Evolutionary conservation across 768 basidiomycete genomes (phyloP), one percentile per base, ranked within the genome.

Genomic region (Lentinula lateritia): DNA sequence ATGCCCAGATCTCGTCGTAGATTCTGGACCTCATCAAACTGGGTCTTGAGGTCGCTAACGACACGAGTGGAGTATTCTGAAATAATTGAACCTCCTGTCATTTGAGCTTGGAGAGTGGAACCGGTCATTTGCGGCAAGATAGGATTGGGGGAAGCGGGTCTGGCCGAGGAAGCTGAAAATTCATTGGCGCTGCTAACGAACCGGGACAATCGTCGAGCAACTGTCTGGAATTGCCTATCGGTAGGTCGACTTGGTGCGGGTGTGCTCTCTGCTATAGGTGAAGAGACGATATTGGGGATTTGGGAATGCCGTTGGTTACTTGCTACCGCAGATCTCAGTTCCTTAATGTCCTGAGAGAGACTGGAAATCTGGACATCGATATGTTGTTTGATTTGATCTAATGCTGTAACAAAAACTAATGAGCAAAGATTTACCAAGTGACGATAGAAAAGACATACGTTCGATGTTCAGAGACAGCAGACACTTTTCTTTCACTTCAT

Each of bases 301-400:
- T 81, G 76, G 12, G 88, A 83, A 6, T 82, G 74, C 57, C 88
- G 82, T 32, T 83, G 79, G 59, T 74, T 79, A 63, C 72, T 77
- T 28, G 79, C 71, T 41, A 98, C 85, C 2, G 81, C 78, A 2
- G 79, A 77, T 67, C 86, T 88, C 66, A 98, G 82, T 45, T 98
- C 95, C 66, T 94, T 93, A 74, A 98, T 83, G 62, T 98, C 95
- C 65, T 89, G 88, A 35, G 92, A 86, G 16, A 99, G 77, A 0
- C 77, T 78, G 0, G 91, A 87, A 63, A 99, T 95, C 68, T 96
- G 95, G 2, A 85, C 69, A 69, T 99, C 96, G 66, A 99, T 95
- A 71, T 99, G 96, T 69, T 98, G 94, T 71, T 96, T 98, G 73
- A 99, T 96, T 72, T 98, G 96, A 74, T 99, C 95, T 59, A 98